Percentiles rank a stretch among this genome's conserved stretches.
Conservation (phyloP, 345 rosid genomes). For the Lepidium aucheri region DNA sequence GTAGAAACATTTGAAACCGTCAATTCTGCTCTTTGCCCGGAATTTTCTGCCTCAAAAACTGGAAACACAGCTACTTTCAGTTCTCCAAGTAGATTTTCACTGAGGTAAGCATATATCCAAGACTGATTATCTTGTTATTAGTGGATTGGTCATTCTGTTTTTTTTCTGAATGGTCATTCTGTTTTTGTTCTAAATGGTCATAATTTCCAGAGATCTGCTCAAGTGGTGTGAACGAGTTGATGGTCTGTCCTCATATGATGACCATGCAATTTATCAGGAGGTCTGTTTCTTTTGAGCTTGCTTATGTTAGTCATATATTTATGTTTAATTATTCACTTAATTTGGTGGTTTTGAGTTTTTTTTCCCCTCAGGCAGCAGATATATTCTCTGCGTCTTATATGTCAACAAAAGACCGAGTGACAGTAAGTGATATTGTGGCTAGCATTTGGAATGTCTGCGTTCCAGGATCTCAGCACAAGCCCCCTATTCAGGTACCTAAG, state of each 20-base stretch:
- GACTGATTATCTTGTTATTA: background rate
- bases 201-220: conserved; percentile 70
- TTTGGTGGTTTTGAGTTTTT: conserved; percentile 11
- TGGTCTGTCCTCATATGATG: conserved; percentile 40
- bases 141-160: conserved; percentile 8
- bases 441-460: conserved; percentile 52
- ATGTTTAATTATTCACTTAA: background rate
- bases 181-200: conserved; percentile 23
- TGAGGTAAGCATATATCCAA: conserved; percentile 40
- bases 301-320: background rate
- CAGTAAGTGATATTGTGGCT: conserved; percentile 49
- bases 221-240: conserved; percentile 89
- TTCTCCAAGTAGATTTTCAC: conserved; percentile 53
- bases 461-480: conserved; percentile 44
- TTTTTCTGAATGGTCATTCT: conserved; percentile 21
- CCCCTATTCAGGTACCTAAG: conserved; percentile 64
- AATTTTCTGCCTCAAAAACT: conserved; percentile 25
- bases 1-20: conserved; percentile 65
- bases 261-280: conserved; percentile 62
- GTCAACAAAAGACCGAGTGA: conserved; percentile 42
- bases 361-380: conserved; percentile 67
- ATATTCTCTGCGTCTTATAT: conserved; percentile 59
- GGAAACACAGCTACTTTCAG: conserved; percentile 31
- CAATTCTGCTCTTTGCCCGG: conserved; percentile 33
- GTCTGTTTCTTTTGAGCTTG: conserved; percentile 26